Percentiles rank a stretch among this genome's conserved stretches.
These are phyloP conservation scores for Fusarium sp. DNA, from an alignment of 2,329 filamentous ascomycete species.

Conservation along the genomic window DNA sequence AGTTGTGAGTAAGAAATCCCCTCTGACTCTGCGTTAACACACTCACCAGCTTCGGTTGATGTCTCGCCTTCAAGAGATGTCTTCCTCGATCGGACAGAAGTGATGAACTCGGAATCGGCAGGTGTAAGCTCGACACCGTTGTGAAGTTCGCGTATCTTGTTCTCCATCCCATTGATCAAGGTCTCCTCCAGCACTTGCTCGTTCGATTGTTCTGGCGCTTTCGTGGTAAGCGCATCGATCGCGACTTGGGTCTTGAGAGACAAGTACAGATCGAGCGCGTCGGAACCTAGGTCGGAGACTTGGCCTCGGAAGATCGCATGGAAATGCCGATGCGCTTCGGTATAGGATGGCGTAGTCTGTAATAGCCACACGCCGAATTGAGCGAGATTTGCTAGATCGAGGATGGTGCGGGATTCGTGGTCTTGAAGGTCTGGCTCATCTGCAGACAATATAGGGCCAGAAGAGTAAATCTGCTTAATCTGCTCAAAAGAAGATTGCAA, in stretches of 20 bases:
- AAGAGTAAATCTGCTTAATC: constrained; percentile 48
- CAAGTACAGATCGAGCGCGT: constrained; percentile 56
- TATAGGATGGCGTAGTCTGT: constrained; percentile 51
- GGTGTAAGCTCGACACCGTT: constrained; percentile 46
- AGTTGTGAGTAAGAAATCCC: constrained; percentile 21
- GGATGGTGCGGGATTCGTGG: constrained; percentile 47
- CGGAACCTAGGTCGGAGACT: constrained; percentile 55
- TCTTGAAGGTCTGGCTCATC: constrained; percentile 49
- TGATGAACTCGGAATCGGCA: constrained; percentile 49
- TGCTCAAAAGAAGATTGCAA: constrained; percentile 48
- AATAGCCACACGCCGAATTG: constrained; percentile 55
- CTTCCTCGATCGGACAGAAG: constrained; percentile 48
- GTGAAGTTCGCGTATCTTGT: constrained; percentile 51
- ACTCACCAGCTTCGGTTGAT: constrained; percentile 45
- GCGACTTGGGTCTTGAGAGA: constrained; percentile 60
- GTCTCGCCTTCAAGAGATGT: constrained; percentile 46
- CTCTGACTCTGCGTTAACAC: neutral
- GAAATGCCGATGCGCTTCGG: constrained; percentile 57
- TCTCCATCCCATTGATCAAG: constrained; percentile 65
- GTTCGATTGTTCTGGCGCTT: constrained; percentile 58
- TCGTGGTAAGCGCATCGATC: constrained; percentile 62
- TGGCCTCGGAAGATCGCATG: constrained; percentile 56
- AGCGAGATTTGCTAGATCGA: constrained; percentile 61
- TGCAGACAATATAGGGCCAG: constrained; percentile 47
- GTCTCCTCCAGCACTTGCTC: constrained; percentile 65